Percentiles rank a stretch among this genome's conserved stretches.
Conservation (phyloP, 2,329 filamentous ascomycete species). For the Dothideomycetes sp. region DNA sequence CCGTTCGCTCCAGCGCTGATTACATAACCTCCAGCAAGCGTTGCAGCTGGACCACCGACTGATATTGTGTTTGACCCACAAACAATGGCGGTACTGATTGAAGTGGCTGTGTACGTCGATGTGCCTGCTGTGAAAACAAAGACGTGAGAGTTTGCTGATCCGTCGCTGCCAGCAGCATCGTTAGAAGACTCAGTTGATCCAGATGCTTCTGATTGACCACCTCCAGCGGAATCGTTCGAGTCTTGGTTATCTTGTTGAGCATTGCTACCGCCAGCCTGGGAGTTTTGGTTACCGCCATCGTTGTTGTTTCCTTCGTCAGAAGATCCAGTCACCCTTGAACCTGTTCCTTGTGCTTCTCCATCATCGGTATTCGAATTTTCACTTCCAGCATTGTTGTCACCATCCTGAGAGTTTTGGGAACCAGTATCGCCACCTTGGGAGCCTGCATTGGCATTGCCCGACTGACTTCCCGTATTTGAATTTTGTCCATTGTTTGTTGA, state of each 20-base stretch:
- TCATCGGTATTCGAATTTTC: not conserved
- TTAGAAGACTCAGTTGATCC: too few species aligned
- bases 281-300: too few species aligned
- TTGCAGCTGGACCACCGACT: slow-evolving; percentile 2
- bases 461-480: not conserved
- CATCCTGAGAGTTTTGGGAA: not conserved
- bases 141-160: not conserved
- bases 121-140: slow-evolving; percentile 2
- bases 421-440: too few species aligned
- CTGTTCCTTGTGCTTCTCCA: not conserved
- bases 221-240: too few species aligned
- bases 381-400: not conserved
- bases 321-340: too few species aligned
- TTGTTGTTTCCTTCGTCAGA: too few species aligned
- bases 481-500: not conserved
- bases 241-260: not conserved
- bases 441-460: not conserved
- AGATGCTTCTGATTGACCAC: too few species aligned
- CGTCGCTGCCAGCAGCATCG: too few species aligned
- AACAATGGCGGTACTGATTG: not conserved
- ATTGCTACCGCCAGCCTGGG: not conserved
- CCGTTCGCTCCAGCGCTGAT: slow-evolving; percentile 3
- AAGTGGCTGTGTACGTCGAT: not conserved
- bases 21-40: slow-evolving; percentile 2
- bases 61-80: not conserved